Conservation (phyloP, 2,329 filamentous ascomycete genomes). For the Helminthosporium solani region DNA sequence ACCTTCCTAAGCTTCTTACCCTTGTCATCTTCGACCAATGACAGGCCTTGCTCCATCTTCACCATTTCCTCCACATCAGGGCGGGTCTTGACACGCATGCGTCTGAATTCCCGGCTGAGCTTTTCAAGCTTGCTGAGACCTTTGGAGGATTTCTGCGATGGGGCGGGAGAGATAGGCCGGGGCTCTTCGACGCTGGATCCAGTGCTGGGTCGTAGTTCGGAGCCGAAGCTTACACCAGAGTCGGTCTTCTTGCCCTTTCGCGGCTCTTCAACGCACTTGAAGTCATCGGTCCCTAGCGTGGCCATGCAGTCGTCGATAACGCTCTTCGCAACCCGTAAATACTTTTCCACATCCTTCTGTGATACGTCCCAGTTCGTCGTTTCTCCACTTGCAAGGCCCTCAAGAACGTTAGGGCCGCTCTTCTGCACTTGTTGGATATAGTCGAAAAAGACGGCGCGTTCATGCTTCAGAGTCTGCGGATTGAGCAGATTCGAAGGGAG, state of each 20-base stretch:
- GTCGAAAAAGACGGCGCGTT: conserved; percentile 63
- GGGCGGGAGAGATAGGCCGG: conserved; percentile 19
- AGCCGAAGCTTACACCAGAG: conserved; percentile 62
- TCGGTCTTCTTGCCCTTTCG: conserved; percentile 60
- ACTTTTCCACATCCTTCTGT: conserved; percentile 55
- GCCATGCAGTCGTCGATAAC: conserved; percentile 61
- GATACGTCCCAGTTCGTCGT: conserved; percentile 57
- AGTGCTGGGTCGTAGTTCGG: conserved; percentile 35
- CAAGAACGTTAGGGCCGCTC: conserved; percentile 55
- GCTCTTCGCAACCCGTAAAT: conserved; percentile 59
- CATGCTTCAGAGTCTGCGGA: conserved; percentile 52
- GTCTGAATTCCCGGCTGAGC: conserved; percentile 59
- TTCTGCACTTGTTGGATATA: conserved; percentile 61
- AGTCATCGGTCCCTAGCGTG: conserved; percentile 43
- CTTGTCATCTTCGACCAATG: conserved; percentile 23
- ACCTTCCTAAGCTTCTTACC: conserved; percentile 41
- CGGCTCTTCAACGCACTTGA: conserved; percentile 29
- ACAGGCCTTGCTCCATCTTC: conserved; percentile 26
- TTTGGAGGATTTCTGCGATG: conserved; percentile 24
- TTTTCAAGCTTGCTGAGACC: conserved; percentile 57
- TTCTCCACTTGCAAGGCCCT: conserved; percentile 55
- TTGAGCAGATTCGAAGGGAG: conserved; percentile 56
- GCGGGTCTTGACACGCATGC: conserved; percentile 56
- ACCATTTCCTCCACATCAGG: conserved; percentile 54
- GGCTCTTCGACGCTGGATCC: conserved; percentile 27